phyloP scores from a whole-genome alignment of 2,329 filamentous ascomycete species.

The Cladophialophora carrionii region DNA sequence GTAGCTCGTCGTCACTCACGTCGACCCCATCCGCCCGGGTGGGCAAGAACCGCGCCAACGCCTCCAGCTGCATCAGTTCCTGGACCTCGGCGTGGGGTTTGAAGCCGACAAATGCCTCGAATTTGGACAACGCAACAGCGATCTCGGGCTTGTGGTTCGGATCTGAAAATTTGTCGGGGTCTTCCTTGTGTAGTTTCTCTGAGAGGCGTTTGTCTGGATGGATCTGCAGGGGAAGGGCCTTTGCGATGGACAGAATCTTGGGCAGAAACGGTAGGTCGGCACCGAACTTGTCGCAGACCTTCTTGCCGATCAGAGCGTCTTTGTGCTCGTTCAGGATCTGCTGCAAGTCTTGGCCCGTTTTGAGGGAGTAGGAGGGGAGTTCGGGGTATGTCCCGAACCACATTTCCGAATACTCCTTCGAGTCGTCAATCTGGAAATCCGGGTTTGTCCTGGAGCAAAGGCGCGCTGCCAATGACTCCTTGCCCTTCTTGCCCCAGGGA shows the following conservation, averaged over 20 bases:
- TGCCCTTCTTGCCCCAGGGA: slow-evolving; percentile 71
- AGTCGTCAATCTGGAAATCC: slow-evolving; percentile 66
- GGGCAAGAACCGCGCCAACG: slow-evolving; percentile 60
- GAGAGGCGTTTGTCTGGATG: slow-evolving; percentile 73
- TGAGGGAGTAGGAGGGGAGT: slow-evolving; percentile 66
- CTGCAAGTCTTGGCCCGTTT: slow-evolving; percentile 65
- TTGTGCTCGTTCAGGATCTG: slow-evolving; percentile 66
- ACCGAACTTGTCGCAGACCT: slow-evolving; percentile 64
- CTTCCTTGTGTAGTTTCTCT: slow-evolving; percentile 63
- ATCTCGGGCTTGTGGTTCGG: slow-evolving; percentile 81
- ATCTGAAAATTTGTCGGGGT: slow-evolving; percentile 70
- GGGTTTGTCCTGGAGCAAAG: slow-evolving; percentile 67
- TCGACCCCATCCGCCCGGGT: slow-evolving; percentile 49
- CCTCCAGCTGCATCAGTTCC: slow-evolving; percentile 59
- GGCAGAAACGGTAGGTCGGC: slow-evolving; percentile 71
- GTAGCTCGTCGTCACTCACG: slow-evolving; percentile 55
- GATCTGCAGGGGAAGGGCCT: slow-evolving; percentile 74
- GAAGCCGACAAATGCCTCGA: slow-evolving; percentile 77
- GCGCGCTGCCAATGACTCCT: slow-evolving; percentile 66
- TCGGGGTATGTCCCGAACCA: slow-evolving; percentile 80
- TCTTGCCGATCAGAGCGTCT: slow-evolving; percentile 65
- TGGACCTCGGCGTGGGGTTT: slow-evolving; percentile 67
- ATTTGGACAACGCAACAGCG: slow-evolving; percentile 69
- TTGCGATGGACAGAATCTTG: slow-evolving; percentile 75
- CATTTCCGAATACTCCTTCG: slow-evolving; percentile 68